A percentile compares a stretch with the other conserved stretches of the same genome.
phyloP scores from a whole-genome alignment of 1,284 basidiomycete species.

The Irpex lacteus region DNA sequence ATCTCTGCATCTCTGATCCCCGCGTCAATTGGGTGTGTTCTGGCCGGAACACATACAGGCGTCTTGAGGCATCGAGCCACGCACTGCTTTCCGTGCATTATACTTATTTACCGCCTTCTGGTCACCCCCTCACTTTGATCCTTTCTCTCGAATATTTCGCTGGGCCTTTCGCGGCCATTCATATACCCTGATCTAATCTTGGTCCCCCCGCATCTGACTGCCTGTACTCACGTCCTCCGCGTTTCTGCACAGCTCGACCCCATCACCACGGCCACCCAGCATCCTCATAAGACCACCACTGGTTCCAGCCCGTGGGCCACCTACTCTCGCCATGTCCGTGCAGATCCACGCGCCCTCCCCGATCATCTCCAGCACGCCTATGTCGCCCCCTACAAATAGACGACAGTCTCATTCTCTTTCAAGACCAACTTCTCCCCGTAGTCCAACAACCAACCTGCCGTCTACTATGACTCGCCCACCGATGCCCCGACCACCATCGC shows the following conservation, averaged over 20 bases:
- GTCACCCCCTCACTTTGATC: conserved; percentile 2
- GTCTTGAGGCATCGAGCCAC: conserved; percentile 12
- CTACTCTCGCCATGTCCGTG: conserved; percentile 36
- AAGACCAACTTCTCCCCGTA: conserved; percentile 24
- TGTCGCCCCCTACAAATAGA: conserved; percentile 19
- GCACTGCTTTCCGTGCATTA: conserved; percentile 4
- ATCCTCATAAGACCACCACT: conserved; percentile 24
- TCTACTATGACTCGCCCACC: conserved; percentile 22
- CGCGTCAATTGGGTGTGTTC: conserved; percentile 14
- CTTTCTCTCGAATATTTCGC: conserved; percentile 6
- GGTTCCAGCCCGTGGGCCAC: conserved; percentile 26
- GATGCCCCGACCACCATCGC: conserved; percentile 33
- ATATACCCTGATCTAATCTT: conserved; percentile 11
- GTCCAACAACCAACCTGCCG: conserved; percentile 14
- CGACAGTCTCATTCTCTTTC: conserved; percentile 17
- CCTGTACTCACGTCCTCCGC: conserved; percentile 16
- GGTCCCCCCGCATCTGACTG: background rate
- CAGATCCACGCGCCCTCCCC: conserved; percentile 31
- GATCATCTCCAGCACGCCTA: conserved; percentile 24
- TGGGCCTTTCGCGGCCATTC: conserved; percentile 5
- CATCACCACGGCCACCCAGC: conserved; percentile 19
- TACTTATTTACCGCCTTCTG: conserved; percentile 5
- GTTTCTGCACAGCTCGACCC: conserved; percentile 17
- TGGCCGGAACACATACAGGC: conserved; percentile 23
- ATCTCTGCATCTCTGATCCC: conserved; percentile 14